Conservation (phyloP, 306 rosid species). For the Cicer arietinum region DNA sequence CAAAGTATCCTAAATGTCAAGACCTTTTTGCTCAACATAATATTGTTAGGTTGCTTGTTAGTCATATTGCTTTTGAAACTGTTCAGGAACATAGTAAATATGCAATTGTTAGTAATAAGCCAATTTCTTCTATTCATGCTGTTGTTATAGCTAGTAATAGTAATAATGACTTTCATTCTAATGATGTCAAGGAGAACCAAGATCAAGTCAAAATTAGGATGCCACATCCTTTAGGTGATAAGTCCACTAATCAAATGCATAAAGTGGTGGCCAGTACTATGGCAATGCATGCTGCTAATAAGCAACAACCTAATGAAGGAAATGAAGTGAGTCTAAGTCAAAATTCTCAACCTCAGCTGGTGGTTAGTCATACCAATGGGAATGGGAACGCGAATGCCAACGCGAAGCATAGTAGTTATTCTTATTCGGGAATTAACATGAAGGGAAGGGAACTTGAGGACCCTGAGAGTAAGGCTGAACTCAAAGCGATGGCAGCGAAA, state of each 20-base stretch:
- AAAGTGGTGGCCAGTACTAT: constrained; percentile 66
- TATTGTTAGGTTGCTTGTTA: constrained; percentile 73
- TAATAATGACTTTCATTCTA: neutral
- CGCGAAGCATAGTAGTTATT: constrained; percentile 49
- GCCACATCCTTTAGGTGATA: constrained; percentile 68
- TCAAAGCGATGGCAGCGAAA: constrained; percentile 93
- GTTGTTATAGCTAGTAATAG: constrained; percentile 64
- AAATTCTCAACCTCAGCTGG: constrained; percentile 7
- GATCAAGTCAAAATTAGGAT: constrained; percentile 46
- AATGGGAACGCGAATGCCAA: constrained; percentile 47
- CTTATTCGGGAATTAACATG: constrained; percentile 62
- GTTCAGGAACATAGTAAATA: constrained; percentile 92
- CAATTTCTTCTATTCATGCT: constrained; percentile 83
- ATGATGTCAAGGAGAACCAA: constrained; percentile 20
- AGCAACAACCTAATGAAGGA: constrained; percentile 19
- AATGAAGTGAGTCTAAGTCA: constrained; percentile 34
- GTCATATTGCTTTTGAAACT: constrained; percentile 91
- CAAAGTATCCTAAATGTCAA: constrained; percentile 74
- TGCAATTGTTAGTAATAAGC: constrained; percentile 59
- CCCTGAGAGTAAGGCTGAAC: constrained; percentile 65
- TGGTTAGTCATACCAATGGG: neutral
- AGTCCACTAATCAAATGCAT: constrained; percentile 56
- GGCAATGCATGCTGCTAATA: constrained; percentile 55
- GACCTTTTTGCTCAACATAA: constrained; percentile 88
- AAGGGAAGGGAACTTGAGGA: constrained; percentile 83